Base-by-base conservation (phyloP, 148 eudicot genomes). In the Bassia scoparia region DNA sequence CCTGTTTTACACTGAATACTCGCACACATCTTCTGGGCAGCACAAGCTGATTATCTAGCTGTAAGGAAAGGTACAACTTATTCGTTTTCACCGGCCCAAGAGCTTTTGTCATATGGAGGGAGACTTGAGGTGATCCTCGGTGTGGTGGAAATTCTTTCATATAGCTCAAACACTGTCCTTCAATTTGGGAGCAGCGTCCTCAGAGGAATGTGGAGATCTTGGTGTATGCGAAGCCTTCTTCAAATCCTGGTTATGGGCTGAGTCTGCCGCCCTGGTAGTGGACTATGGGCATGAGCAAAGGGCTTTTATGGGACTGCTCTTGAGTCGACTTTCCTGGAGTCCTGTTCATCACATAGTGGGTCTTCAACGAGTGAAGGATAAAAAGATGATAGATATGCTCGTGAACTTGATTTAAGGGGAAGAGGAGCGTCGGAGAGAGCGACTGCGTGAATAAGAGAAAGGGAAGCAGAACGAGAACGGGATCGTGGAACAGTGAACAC, bases 191-290 rank as follows among this genome's bases (percentile, higher is more conserved):
- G 96, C 97, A 26, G 98, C 93, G n/a, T 48, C 97, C 98, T 6
- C 86, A 77, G 74, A 86, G 91, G 80, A 86, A 74, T 52, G 75
- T 82, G 18, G 97, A 95, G 96, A 89, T 76, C 83, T 86, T 38
- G n/a, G 33, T 84, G 73, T 87, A 87, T 86, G 79, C 85, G 55
- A 93, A 86, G 77, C 56, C 79, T 74, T 85, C 96, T 74, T 81
- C 89, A 54, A 89, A 91, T 79, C 96, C 98, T 72, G 93, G 97
- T 56, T 95, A 95, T 84, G 98, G 98, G 72, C 91, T 95, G 55
- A 95, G 98, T 82, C 86, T 95, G 61, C 98, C 98, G 72, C n/a
- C 97, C 98, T 44, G 98, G 98, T 14, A 95, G 98, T n/a, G 79
- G 96, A 91, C 77, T 95, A 95, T 78, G n/a, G 90, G 93, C 76